Base-by-base conservation (phyloP, 495 filamentous ascomycete genomes). In the Aspergillus homomorphus region DNA sequence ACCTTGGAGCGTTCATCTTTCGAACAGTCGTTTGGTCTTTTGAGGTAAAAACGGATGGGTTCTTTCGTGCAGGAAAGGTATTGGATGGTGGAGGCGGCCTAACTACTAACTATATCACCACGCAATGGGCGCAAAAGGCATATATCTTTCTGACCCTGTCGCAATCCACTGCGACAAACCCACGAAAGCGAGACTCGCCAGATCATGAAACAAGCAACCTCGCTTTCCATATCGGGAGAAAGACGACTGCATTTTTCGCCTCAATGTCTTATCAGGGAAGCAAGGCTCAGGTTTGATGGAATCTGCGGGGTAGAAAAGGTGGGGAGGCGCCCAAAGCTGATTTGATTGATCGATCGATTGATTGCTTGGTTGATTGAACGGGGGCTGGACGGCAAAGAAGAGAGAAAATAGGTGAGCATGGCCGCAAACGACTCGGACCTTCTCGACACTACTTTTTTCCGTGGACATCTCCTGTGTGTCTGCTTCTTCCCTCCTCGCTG, bases 241-340 rank as follows among this genome's bases (percentile, higher is more conserved):
- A 38, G 33, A 12, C 10, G 7, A 38, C n/a, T 38, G 33, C 33
- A 38, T 10, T n/a, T 38, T 2, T 12, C 12, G 10, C 33, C 33
- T 38, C 12, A 2, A 2, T 12, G 33, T 38, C 33, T 38, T 38
- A 38, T 38, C 33, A 38, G 15, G 33, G 33, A 7, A 23, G 12
- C 19, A 50, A 18, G 28, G 23, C 48, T 30, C 15, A 24, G 48
- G 20, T 38, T 38, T 51, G 48, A 28, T 28, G 24, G 23, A 18
- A 28, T 51, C 48, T 51, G 48, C 48, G 48, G 48, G 48, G 48
- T 51, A 51, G 19, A 30, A 18, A 51, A 51, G 24, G 48, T 51
- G 48, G 48, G 48, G 48, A 51, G 48, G 23, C 18, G n/a, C 28
- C 48, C 48, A 16, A 30, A 51, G 20, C 48, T 18, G 48, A 51